Conservation (phyloP, 192 early-diverging fungal genomes). For the Pilaira anomala region DNA sequence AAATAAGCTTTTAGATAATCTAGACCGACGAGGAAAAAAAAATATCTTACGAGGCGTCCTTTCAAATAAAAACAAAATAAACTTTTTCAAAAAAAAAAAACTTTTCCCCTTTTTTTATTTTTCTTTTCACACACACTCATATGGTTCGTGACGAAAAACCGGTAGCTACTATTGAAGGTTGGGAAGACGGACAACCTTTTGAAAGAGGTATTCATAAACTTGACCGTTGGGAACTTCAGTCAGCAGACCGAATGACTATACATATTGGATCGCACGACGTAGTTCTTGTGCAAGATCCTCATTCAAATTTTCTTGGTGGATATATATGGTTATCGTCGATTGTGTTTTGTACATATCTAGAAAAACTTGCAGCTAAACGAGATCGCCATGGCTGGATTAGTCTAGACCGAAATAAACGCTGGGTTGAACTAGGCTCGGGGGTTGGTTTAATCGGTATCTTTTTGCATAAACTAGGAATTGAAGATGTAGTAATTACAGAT, state of each 20-base stretch:
- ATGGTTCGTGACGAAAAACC: slow-evolving; percentile 2
- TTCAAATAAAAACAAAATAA: too few species aligned
- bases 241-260: slow-evolving; percentile 33
- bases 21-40: too few species aligned
- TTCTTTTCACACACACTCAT: too few species aligned
- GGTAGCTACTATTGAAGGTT: slow-evolving; percentile 35
- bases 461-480: slow-evolving; percentile 32
- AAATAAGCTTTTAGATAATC: too few species aligned
- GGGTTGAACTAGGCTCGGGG: slow-evolving; percentile 43
- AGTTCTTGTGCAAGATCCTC: slow-evolving; percentile 38
- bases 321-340: slow-evolving; percentile 40
- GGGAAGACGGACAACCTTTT: slow-evolving; percentile 35
- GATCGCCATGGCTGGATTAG: slow-evolving; percentile 27
- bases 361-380: slow-evolving; percentile 13
- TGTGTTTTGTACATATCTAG: slow-evolving; percentile 36
- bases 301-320: slow-evolving; percentile 38
- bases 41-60: too few species aligned
- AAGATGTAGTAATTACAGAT: slow-evolving; percentile 34
- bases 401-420: slow-evolving; percentile 23
- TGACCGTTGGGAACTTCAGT: slow-evolving; percentile 40
- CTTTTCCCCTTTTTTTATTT: too few species aligned
- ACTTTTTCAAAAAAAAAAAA: too few species aligned
- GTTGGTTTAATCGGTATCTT: slow-evolving; percentile 40
- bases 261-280: slow-evolving; percentile 35
- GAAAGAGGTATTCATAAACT: slow-evolving; percentile 23